Evolutionary conservation across 768 basidiomycete genomes (phyloP).

Genomic region (Pisolithus albus): DNA sequence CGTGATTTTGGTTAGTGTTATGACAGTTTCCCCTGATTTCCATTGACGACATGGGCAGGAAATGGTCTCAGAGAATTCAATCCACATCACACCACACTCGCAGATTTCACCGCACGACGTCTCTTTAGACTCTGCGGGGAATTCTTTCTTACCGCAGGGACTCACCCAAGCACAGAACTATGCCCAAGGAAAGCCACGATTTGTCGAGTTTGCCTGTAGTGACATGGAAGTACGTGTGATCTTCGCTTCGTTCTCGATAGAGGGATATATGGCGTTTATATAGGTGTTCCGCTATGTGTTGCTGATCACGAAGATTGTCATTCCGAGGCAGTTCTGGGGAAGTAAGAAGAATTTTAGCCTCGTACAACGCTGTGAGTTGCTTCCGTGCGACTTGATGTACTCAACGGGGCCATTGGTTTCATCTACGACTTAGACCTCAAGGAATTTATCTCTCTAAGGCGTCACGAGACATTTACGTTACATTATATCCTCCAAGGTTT

Average conservation of each 20-base stretch:
- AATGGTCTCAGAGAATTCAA: constrained; percentile 64
- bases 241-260: neutral
- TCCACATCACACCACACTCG: constrained; percentile 49
- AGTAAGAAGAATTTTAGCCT: constrained; percentile 54
- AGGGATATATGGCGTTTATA: neutral
- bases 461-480: constrained; percentile 75
- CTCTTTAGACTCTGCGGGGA: constrained; percentile 49
- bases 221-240: constrained; percentile 46
- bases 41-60: constrained; percentile 40
- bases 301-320: constrained; percentile 56
- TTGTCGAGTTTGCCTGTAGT: constrained; percentile 68
- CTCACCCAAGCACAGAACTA: constrained; percentile 42
- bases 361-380: constrained; percentile 47
- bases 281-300: constrained; percentile 69
- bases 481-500: constrained; percentile 76
- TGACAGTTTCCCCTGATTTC: neutral
- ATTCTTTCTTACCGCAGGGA: constrained; percentile 39
- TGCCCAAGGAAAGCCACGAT: constrained; percentile 58
- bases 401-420: neutral
- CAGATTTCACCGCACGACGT: constrained; percentile 30
- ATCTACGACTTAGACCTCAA: constrained; percentile 51
- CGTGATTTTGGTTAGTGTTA: constrained; percentile 49
- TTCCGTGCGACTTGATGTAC: neutral
- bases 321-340: constrained; percentile 80
- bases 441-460: constrained; percentile 63